Percentiles rank a stretch among this genome's conserved stretches.
These are phyloP conservation scores for Ogataea hybrid DNA, from an alignment of 1,139 yeast species.

Conservation along the genomic window DNA sequence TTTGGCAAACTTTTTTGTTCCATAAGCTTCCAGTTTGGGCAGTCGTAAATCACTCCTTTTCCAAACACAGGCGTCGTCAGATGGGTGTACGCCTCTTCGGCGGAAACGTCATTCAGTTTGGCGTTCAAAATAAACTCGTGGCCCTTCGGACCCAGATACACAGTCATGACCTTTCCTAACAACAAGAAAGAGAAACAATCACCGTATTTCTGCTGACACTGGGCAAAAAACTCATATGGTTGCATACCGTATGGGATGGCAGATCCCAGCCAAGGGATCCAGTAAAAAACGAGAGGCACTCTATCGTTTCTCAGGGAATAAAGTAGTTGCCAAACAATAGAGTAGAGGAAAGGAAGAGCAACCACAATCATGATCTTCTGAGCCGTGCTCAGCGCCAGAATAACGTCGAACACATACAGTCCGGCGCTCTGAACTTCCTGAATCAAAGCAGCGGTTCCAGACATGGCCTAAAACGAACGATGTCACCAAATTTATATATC, in stretches of 20 bases:
- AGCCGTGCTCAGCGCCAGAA: constrained; percentile 17
- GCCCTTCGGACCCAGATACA: constrained; percentile 94
- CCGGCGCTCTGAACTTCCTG: constrained; percentile 15
- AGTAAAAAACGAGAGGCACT: constrained; percentile 86
- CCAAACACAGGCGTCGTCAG: constrained; percentile 98
- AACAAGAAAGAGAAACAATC: constrained; percentile 88
- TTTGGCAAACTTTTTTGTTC: constrained; percentile 97
- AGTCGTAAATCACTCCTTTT: constrained; percentile 94
- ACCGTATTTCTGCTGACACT: constrained; percentile 78
- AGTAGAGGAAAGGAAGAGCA: constrained; percentile 54
- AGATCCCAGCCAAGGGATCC: constrained; percentile 96
- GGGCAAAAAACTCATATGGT: constrained; percentile 85
- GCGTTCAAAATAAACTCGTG: constrained; percentile 96
- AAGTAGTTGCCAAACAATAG: constrained; percentile 65
- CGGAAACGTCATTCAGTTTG: constrained; percentile 84
- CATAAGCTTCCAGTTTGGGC: constrained; percentile 92
- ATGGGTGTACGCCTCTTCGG: constrained; percentile 94
- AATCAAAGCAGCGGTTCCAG: constrained; percentile 24
- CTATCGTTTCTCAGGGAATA: constrained; percentile 74
- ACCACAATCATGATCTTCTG: constrained; percentile 40
- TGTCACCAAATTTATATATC: background rate
- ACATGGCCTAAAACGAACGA: constrained; percentile 19
- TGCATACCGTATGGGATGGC: constrained; percentile 87
- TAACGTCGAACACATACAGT: constrained; percentile 8
- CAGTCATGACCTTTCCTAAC: constrained; percentile 92